Conservation (phyloP, 2,329 filamentous ascomycete genomes). For the Pyrenophora seminiperda region DNA sequence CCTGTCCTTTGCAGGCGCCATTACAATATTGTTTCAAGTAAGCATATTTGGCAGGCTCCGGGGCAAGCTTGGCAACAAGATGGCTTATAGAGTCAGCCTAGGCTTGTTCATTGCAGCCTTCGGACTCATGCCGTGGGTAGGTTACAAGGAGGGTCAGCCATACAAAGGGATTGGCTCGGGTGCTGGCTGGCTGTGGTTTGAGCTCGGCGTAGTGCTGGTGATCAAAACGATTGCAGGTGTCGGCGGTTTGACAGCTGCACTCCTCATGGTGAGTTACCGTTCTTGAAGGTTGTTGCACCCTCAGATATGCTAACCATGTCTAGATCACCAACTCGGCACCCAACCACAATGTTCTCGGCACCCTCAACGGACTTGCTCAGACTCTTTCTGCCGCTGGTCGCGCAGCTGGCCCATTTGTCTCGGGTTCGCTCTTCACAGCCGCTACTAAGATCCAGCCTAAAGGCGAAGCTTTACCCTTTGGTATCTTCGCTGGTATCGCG, state of each 20-base stretch:
- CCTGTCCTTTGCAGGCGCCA: constrained; percentile 79
- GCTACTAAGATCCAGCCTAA: constrained; percentile 75
- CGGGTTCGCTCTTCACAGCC: constrained; percentile 82
- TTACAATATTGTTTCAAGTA: constrained; percentile 89
- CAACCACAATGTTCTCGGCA: constrained; percentile 82
- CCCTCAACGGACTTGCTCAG: constrained; percentile 91
- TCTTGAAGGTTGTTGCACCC: background rate
- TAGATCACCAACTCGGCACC: constrained; percentile 94
- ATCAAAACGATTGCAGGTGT: constrained; percentile 91
- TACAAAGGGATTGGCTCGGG: constrained; percentile 62
- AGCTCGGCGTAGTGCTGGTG: constrained; percentile 79
- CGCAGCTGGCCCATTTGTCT: constrained; percentile 85
- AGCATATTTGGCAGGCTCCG: constrained; percentile 81
- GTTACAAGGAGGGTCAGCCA: constrained; percentile 67
- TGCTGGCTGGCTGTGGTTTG: constrained; percentile 74
- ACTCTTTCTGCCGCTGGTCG: constrained; percentile 89
- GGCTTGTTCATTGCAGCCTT: constrained; percentile 83
- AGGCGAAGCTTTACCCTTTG: constrained; percentile 85
- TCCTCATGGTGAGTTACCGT: constrained; percentile 72
- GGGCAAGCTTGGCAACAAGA: constrained; percentile 79
- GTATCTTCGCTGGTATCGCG: constrained; percentile 81
- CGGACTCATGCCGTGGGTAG: constrained; percentile 85
- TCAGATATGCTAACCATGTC: background rate
- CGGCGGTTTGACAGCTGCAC: constrained; percentile 84
- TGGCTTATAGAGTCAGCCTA: constrained; percentile 78